Evolutionary conservation across 2,329 filamentous ascomycete species (phyloP), one percentile per base, ranked within the genome.

Genomic region (Xylaria sp.): DNA sequence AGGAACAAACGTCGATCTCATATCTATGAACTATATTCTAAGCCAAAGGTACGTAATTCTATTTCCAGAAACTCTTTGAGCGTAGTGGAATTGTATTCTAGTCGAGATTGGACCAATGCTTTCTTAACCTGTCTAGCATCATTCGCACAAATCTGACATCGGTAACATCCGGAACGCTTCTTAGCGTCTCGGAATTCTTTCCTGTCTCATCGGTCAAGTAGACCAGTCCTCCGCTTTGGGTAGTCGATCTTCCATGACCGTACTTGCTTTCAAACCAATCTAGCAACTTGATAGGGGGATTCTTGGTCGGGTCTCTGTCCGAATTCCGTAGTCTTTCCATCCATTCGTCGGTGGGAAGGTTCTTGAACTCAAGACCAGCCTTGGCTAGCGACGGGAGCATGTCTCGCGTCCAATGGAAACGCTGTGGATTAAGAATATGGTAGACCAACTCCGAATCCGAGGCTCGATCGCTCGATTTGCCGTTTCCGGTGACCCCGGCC

Each of bases 201-300:
- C 44, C 63, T 13, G 65, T 67, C 54, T 67, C 34, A 9, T 63
- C 65, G 20, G 65, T 67, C 34, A 63, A n/a, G 28, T 67, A 67
- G n/a, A 25, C 78, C 1, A 67, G 25, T 78, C 28, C 80, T 73
- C 0, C 77, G 10, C 34, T 31, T 44, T 34, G 52, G 5, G 34
- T 37, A 25, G 23, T 80, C 0, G 80, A 78, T 3, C 74, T 77
- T 23, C 83, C 81, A 52, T 83, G 82, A 57, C 84, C 83, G 69
- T 88, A 88, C 73, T 88, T 88, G 1, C 78, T 78, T 3, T 80
- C 76, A 69, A 86, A 88, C 77, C 85, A 88, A 31, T 86, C 82
- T 0, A 86, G 71, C 28, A 88, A 75, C 76, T 87, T 88, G 66
- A 85, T 80, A 0, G 83, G 82, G 13, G 86, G 86, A 69, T 88